Conservation (phyloP, 2,329 filamentous ascomycete species). For the Sporothrix curviconia region DNA sequence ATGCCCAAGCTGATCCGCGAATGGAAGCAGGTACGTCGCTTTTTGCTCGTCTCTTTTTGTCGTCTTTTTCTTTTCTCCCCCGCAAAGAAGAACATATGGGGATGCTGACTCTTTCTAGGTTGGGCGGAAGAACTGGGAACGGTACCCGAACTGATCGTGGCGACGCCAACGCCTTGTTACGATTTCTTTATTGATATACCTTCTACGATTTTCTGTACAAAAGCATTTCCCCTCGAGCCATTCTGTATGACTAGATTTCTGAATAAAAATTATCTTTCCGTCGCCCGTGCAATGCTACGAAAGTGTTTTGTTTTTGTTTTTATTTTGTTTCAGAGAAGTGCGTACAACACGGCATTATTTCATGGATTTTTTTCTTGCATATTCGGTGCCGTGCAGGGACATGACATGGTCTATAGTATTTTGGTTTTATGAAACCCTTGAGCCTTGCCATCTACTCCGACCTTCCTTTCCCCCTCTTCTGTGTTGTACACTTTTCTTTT, state of each 20-base stretch:
- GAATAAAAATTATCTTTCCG: background rate
- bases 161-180: background rate
- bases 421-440: background rate
- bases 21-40: conserved; percentile 76
- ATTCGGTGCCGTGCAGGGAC: no score
- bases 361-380: conserved; percentile 2
- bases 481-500: background rate
- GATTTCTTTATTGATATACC: background rate
- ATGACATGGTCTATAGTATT: conserved; percentile 6
- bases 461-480: conserved; percentile 17
- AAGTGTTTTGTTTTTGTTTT: background rate
- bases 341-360: conserved; percentile 1
- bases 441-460: background rate
- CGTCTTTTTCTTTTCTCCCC: background rate
- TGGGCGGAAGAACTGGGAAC: conserved; percentile 50
- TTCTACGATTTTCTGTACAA: conserved; percentile 1
- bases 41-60: conserved; percentile 23
- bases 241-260: conserved; percentile 6
- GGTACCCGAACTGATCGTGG: conserved; percentile 48
- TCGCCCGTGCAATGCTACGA: no score
- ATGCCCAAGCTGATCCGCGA: conserved; percentile 89
- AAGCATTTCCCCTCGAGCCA: background rate
- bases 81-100: no score
- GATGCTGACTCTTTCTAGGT: conserved; percentile 36
- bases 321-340: background rate